These are phyloP conservation scores for Alternaria sp. DNA, from an alignment of 2,329 filamentous ascomycete genomes.

Conservation along the genomic window DNA sequence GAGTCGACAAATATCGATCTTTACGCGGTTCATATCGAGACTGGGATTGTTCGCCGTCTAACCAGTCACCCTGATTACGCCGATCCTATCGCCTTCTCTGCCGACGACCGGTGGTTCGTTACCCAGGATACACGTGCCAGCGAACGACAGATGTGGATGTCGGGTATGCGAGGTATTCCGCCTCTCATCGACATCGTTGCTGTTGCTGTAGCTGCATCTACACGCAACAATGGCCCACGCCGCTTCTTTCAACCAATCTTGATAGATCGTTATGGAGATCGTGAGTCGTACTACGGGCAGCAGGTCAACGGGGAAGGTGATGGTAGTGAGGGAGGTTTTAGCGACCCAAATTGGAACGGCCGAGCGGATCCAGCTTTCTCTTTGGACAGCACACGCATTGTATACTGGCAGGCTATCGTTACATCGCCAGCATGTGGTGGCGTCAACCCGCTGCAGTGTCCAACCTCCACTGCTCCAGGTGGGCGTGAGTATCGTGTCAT, in stretches of 20 bases:
- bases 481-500: conserved; percentile 51
- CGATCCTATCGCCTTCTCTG: conserved; percentile 53
- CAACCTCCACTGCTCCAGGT: conserved; percentile 48
- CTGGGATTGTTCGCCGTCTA: conserved; percentile 51
- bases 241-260: conserved; percentile 57
- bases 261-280: conserved; percentile 54
- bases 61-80: conserved; percentile 55
- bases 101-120: conserved; percentile 53
- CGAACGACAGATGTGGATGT: conserved; percentile 52
- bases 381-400: conserved; percentile 52
- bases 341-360: conserved; percentile 58
- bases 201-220: conserved; percentile 40
- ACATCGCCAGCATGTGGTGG: conserved; percentile 53
- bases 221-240: conserved; percentile 55
- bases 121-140: conserved; percentile 54
- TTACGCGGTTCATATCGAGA: conserved; percentile 51
- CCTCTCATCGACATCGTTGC: conserved; percentile 48
- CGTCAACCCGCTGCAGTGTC: conserved; percentile 52
- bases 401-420: conserved; percentile 52
- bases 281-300: conserved; percentile 55
- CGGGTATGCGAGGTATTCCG: conserved; percentile 52
- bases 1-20: conserved; percentile 57
- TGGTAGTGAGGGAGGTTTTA: conserved; percentile 25
- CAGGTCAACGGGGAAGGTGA: conserved; percentile 45
- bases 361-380: conserved; percentile 54